Percentiles rank a stretch among this genome's conserved stretches.
Evolutionary conservation across 129 eudicot species (phyloP).

Genomic region (Kitagawia praeruptora): DNA sequence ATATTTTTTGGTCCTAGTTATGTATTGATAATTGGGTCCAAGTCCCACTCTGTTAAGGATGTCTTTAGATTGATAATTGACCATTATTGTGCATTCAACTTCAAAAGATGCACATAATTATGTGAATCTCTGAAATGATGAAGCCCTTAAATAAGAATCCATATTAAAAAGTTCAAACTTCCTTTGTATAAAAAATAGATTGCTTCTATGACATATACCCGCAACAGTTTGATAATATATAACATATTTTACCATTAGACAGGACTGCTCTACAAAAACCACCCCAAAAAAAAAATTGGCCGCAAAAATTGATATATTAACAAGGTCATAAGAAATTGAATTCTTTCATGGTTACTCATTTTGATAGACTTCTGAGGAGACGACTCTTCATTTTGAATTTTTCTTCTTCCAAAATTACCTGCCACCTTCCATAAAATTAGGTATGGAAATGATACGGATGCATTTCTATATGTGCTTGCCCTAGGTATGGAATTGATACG

Average conservation of each 20-base stretch:
- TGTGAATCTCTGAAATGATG: background rate
- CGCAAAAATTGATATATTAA: background rate
- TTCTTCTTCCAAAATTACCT: background rate
- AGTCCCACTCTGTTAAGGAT: background rate
- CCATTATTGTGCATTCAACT: background rate
- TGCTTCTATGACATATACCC: background rate
- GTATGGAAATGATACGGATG: constrained; percentile 94
- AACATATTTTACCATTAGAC: background rate
- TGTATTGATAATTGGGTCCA: background rate
- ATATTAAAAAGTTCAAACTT: background rate
- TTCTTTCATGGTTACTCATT: background rate
- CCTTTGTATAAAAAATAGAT: background rate
- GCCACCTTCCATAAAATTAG: constrained; percentile 22
- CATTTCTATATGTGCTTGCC: constrained; percentile 92
- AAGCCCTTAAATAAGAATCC: background rate
- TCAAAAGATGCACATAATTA: background rate
- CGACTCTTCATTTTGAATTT: background rate
- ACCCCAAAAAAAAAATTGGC: background rate
- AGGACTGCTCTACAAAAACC: background rate
- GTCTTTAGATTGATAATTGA: background rate
- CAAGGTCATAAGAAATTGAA: background rate
- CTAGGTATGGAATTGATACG: constrained; percentile 92
- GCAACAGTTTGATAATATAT: background rate
- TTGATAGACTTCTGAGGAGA: background rate
- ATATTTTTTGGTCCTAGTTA: background rate